phyloP scores from a whole-genome alignment of 2,329 filamentous ascomycete species.

The Botrytis porri region DNA sequence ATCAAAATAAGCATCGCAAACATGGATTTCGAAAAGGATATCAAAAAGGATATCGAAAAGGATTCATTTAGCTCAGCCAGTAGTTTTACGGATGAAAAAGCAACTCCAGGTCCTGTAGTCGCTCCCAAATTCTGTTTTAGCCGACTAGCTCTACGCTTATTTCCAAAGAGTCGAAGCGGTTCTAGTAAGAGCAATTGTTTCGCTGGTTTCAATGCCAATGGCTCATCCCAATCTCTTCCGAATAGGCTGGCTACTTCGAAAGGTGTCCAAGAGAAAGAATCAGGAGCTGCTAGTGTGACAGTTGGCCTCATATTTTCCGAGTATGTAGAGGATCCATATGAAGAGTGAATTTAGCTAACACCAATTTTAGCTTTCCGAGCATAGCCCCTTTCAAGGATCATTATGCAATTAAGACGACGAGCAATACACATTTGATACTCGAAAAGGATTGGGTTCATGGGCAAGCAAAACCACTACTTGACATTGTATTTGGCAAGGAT shows the following conservation, averaged over 20 bases:
- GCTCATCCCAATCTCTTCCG: not conserved
- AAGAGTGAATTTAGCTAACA: not conserved
- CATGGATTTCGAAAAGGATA: not conserved
- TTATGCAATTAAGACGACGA: not conserved
- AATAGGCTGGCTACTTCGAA: rapidly evolving
- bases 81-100: not conserved
- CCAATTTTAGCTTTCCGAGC: rapidly evolving
- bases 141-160: not conserved
- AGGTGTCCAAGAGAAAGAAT: not conserved
- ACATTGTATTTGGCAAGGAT: not conserved
- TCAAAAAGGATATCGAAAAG: not conserved
- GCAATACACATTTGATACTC: rapidly evolving
- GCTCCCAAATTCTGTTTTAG: not conserved
- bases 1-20: not conserved
- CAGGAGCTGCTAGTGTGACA: too few species aligned
- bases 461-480: not conserved
- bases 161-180: rapidly evolving
- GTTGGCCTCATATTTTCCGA: not conserved
- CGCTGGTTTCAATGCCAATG: not conserved
- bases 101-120: not conserved
- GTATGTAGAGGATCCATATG: not conserved
- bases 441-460: rapidly evolving
- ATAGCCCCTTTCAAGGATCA: rapidly evolving
- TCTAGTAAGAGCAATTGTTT: not conserved
- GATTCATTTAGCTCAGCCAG: not conserved